Conservation (phyloP, 73 alveolate species). For the Effrenium voratum region DNA sequence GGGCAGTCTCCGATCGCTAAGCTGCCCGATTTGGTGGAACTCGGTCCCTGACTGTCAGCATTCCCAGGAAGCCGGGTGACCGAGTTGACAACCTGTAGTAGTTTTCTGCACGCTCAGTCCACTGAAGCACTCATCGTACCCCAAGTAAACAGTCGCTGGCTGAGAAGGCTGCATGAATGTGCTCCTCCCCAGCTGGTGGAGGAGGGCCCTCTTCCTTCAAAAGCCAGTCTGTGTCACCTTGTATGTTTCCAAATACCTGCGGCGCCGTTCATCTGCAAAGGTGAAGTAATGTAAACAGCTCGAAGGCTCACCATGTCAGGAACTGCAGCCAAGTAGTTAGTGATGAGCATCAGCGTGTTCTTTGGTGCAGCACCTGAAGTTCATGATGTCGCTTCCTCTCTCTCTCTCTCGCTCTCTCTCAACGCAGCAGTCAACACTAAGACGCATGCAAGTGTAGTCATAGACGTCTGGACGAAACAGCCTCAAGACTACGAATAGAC, state of each 20-base stretch:
- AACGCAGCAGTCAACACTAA: background rate
- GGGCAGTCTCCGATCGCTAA: no score
- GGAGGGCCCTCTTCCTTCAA: constrained; percentile 88
- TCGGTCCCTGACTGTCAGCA: constrained; percentile 11
- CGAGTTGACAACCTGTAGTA: constrained; percentile 36
- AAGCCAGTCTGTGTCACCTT: constrained; percentile 92
- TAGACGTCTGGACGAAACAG: constrained; percentile 77
- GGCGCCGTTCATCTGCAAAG: background rate
- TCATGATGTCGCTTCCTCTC: background rate
- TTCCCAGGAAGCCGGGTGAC: constrained; percentile 82
- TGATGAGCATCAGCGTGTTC: constrained; percentile 86
- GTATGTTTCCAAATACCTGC: constrained; percentile 73
- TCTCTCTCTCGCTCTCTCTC: no score
- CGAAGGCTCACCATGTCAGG: constrained; percentile 61
- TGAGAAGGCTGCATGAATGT: constrained; percentile 47
- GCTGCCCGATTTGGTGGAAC: background rate
- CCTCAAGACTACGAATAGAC: background rate
- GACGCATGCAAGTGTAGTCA: constrained; percentile 75
- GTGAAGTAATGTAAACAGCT: background rate
- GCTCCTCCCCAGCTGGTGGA: constrained; percentile 76
- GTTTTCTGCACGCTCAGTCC: background rate
- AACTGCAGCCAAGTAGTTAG: constrained; percentile 79
- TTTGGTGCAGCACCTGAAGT: constrained; percentile 63
- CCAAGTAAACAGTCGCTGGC: background rate
- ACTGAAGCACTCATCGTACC: background rate